These are phyloP conservation scores for Naganishia vaughanmartiniae DNA, from an alignment of 768 basidiomycete species.

Conservation along the genomic window DNA sequence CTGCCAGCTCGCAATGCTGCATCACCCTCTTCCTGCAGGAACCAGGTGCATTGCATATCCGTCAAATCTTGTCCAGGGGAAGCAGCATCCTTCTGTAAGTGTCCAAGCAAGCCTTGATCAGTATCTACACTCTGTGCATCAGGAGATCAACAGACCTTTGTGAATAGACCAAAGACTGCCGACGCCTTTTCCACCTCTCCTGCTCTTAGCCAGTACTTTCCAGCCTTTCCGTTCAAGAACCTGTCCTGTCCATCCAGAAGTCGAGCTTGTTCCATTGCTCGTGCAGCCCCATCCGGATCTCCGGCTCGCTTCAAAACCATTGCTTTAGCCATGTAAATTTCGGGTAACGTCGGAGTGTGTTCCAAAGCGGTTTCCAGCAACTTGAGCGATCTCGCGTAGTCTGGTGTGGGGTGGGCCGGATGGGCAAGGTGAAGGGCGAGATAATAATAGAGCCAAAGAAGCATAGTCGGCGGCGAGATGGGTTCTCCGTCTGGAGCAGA, in stretches of 20 bases:
- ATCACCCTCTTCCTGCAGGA: constrained; percentile 76
- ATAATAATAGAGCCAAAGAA: constrained; percentile 94
- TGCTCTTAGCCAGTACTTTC: constrained; percentile 82
- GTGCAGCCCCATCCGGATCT: constrained; percentile 71
- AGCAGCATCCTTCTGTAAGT: constrained; percentile 72
- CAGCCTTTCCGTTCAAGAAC: constrained; percentile 88
- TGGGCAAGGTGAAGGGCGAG: constrained; percentile 72
- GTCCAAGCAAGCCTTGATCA: not conserved
- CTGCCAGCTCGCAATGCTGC: constrained; percentile 66
- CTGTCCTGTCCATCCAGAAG: constrained; percentile 88
- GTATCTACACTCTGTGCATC: not conserved
- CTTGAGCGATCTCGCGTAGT: constrained; percentile 43
- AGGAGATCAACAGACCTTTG: constrained; percentile 64
- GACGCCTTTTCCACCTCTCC: constrained; percentile 75
- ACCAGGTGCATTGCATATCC: constrained; percentile 93
- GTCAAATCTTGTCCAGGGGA: constrained; percentile 76
- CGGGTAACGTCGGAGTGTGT: constrained; percentile 92
- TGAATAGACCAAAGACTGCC: constrained; percentile 76
- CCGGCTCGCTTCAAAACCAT: constrained; percentile 83
- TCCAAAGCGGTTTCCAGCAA: constrained; percentile 65
- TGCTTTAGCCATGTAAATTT: constrained; percentile 76
- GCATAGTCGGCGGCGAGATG: constrained; percentile 68
- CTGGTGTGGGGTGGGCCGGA: constrained; percentile 47
- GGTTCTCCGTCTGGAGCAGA: constrained; percentile 39
- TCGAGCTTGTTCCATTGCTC: constrained; percentile 74